Base-by-base conservation (phyloP, 1,284 basidiomycete species). In the Anthracocystis panici-leucophaei region DNA sequence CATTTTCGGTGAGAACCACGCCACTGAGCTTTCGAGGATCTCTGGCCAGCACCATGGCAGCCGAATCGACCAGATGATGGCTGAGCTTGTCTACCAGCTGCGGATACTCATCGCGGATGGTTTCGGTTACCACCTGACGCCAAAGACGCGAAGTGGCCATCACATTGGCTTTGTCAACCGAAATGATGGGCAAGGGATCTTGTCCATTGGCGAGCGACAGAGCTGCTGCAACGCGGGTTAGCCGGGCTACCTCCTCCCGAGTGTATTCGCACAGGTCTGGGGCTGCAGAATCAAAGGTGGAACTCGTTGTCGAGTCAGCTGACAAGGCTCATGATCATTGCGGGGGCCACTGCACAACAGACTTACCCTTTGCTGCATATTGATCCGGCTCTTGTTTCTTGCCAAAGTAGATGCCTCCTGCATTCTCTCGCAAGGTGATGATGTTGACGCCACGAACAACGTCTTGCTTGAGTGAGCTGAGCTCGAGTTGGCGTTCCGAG, bases 91-190 rank as follows among this genome's bases (percentile, higher is more conserved):
- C 33, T 3, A 68, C 56, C 21, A 81, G 64, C 27, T 68, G 65
- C 2, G 61, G 65, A 35, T 70, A 82, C 53, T 82, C 81, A 8
- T 71, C 45, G 14, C 76, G 70, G 23, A 82, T 66, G 12, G 81
- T 82, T 51, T 82, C 81, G n/a, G 72, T 77, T 53, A 81, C 79
- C 21, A 82, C 80, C 85, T 91, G 94, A 65, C 96, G 89, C 96
- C 96, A 99, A 51, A 99, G 88, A 49, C 96, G 89, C 44, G 93
- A 95, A 80, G 91, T 93, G 31, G 96, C 96, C 64, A 99, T 90
- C 33, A 99, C 96, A 86, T 99, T 99, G 64, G 96, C 96, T 87
- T 99, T 99, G 89, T 99, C 96, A 85, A 99, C 89, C 1, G 94
- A 96, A 86, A 94, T 93, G 74, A 99, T 91, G 45, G 90, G 89